Conservation (phyloP, 2,329 filamentous ascomycete species). For the Beauveria bassiana region DNA sequence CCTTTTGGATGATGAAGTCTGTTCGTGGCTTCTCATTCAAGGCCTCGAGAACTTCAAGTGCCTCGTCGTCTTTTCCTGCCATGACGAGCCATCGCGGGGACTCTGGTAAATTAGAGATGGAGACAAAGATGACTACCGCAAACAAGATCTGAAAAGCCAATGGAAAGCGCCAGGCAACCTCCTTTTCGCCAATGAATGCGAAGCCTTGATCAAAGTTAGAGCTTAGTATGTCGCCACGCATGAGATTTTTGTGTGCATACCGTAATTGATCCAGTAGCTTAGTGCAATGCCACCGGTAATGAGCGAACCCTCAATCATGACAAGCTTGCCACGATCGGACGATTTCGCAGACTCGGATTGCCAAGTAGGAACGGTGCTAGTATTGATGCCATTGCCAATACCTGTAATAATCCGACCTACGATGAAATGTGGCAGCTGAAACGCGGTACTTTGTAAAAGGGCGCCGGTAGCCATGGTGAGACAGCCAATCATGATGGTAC, state of each 20-base stretch:
- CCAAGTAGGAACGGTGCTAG: constrained; percentile 42
- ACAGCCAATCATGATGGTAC: constrained; percentile 45
- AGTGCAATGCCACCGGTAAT: constrained; percentile 41
- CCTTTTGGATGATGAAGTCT: background rate
- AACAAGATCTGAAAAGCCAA: constrained; percentile 20
- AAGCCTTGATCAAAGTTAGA: background rate
- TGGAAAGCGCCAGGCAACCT: constrained; percentile 24
- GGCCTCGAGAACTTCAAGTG: constrained; percentile 41
- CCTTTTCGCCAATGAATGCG: constrained; percentile 14
- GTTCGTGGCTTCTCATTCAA: constrained; percentile 9
- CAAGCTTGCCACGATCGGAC: constrained; percentile 40
- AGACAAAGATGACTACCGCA: constrained; percentile 10
- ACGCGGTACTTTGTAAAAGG: constrained; percentile 41
- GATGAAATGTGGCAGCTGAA: constrained; percentile 38
- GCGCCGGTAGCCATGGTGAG: constrained; percentile 41
- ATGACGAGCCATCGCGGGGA: constrained; percentile 26
- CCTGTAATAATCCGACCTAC: constrained; percentile 40
- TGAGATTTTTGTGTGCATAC: constrained; percentile 12
- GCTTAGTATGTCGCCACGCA: background rate
- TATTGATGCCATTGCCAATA: constrained; percentile 41
- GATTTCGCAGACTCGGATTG: constrained; percentile 42
- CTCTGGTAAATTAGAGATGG: constrained; percentile 20
- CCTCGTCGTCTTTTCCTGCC: constrained; percentile 21
- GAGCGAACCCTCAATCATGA: constrained; percentile 42
- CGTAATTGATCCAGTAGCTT: constrained; percentile 45